Evolutionary conservation across 2,329 filamentous ascomycete genomes (phyloP), one percentile per base, ranked within the genome.

Genomic region (Zasmidium citrigriseum): DNA sequence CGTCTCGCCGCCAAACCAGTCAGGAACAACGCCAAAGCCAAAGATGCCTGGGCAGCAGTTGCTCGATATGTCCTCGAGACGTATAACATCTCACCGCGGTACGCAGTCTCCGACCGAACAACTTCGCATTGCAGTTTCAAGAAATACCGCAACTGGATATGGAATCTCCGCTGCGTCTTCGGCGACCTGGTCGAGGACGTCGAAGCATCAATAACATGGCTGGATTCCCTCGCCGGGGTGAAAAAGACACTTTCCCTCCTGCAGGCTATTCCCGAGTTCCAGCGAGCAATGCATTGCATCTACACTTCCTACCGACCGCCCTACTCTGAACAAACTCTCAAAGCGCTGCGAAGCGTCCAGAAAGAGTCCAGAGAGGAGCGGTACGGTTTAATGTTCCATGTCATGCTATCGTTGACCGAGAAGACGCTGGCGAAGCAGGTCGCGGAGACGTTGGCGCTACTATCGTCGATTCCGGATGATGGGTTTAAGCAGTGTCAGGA

Each of bases 61-160:
- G 45, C 38, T 3, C 53, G 46, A 10, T 20, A 55, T 20, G 44
- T 48, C n/a, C 46, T 54, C 41, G 50, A 24, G 21, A 41, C 16
- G 10, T 44, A 25, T 18, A 20, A 24, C 38, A 18, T 54, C 22
- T 29, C 23, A 2, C 38, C 34, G 3, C n/a, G 34, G 22, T 46
- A 46, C 24, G 18, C 25, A 5, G 16, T 54, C 4, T 14, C 45
- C 7, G 22, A 46, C 3, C 27, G 34, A 11, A 20, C 1, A 9
- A 24, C 46, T 7, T 46, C 41, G 9, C 20, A 44, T 11, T 54
- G 41, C 25, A 1, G n/a, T 2, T 20, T 55, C 46, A 55, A 41
- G 18, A 55, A 48, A 20, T 55, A 55, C 22, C 41, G 27, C 18
- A 34, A 45, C 21, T 55, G 53, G 53, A 22, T 55, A 4, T 18